Conservation (phyloP, 73 alveolate genomes). For the Paraurostyla sp. region DNA sequence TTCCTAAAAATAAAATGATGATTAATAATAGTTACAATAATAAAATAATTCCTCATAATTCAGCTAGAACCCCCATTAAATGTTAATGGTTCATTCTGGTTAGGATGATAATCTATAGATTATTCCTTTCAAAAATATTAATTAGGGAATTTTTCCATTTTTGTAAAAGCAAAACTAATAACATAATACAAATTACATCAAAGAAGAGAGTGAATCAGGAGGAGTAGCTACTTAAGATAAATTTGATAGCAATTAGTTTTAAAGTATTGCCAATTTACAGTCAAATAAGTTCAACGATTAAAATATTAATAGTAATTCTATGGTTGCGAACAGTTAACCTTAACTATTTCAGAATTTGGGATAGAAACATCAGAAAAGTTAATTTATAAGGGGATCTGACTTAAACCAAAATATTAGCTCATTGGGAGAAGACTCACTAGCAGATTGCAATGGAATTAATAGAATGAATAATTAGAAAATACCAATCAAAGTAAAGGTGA, state of each 20-base stretch:
- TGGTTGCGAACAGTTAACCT: too few relatives aligned
- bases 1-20: too few relatives aligned
- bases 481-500: background rate
- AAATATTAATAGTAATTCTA: background rate
- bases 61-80: background rate
- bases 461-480: constrained; percentile 5
- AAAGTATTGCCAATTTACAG: background rate
- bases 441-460: too few relatives aligned
- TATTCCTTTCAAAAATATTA: background rate
- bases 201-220: background rate
- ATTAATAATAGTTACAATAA: too few relatives aligned
- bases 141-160: background rate
- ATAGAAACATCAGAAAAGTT: background rate
- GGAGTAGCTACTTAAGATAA: background rate
- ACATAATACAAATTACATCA: background rate
- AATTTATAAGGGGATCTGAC: background rate
- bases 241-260: background rate
- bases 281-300: background rate
- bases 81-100: background rate
- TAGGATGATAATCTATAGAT: constrained; percentile 1
- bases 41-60: background rate
- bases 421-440: background rate
- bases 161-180: background rate
- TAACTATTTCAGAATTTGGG: too few relatives aligned
- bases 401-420: background rate